Base-by-base conservation (phyloP, 2,329 filamentous ascomycete genomes). In the Colletotrichum zoysiae region DNA sequence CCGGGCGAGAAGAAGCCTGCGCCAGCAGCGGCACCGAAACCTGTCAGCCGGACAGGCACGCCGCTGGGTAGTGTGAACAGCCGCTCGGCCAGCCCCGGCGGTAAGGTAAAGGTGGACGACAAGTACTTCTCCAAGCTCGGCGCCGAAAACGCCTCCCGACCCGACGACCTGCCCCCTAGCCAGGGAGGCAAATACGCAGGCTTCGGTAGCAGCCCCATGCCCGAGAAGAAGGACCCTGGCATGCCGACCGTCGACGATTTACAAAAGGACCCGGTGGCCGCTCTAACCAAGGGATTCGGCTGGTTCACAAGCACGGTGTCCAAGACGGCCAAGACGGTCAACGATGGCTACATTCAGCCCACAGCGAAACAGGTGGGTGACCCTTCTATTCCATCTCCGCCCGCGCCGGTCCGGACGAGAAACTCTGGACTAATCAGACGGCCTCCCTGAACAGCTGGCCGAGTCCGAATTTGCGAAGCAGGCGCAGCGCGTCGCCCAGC, bases 181-280 rank as follows among this genome's bases (percentile, higher is more conserved):
- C 95, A 98, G 81, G 96, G 96, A 72, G 96, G 96, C 14, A 98
- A 97, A 82, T 99, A 94, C 79, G 88, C 85, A 14, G 96, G 96
- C 0, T 99, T 99, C 81, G 96, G 96, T 46, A 97, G 92, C 79
- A 90, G 91, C 61, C 89, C 92, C 35, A 86, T 86, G 65, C 86
- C 89, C 23, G 82, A 85, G 65, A 81, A 81, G 44, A 81, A 80
- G 53, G 81, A 80, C 62, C 83, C 83, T 16, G 82, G 81, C 14
- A 83, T 93, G 35, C 93, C 93, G 0, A 90, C 90, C 16, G 84
- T 96, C n/a, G 92, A 96, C 66, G 95, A 98, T 66, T 89, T 98
- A 78, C 94, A 97, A 81, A 93, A 91, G 79, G 96, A 99, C 79
- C 95, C 96, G 0, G 86, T 98, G 74, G 95, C 90, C 1, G 95